These are phyloP conservation scores for Trichoderma gracile DNA, from an alignment of 2,329 filamentous ascomycete genomes.

Conservation along the genomic window DNA sequence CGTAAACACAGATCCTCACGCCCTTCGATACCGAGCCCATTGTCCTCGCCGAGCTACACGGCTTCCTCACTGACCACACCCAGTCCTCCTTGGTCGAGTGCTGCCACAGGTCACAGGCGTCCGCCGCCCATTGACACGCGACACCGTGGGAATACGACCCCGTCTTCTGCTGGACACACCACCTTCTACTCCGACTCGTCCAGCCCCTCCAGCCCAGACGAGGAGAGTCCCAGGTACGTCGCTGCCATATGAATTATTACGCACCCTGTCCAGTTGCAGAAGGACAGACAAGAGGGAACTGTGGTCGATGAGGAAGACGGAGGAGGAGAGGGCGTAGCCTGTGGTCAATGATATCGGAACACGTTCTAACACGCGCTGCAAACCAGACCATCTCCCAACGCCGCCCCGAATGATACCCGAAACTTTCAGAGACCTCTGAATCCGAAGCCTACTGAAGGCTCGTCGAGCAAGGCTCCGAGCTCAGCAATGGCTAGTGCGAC, in stretches of 20 bases:
- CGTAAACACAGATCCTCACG: constrained; percentile 47
- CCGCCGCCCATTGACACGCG: constrained; percentile 30
- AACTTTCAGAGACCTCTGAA: constrained; percentile 48
- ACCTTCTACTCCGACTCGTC: constrained; percentile 44
- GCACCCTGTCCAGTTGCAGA: neutral
- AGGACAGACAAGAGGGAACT: neutral
- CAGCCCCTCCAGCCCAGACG: constrained; percentile 38
- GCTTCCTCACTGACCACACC: constrained; percentile 47
- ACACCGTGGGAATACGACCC: constrained; percentile 20
- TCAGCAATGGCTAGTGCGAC: constrained; percentile 52
- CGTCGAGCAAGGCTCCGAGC: constrained; percentile 40
- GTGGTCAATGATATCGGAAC: neutral
- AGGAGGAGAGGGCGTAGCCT: neutral
- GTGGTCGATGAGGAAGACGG: neutral
- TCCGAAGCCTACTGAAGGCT: constrained; percentile 47
- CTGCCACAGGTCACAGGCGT: constrained; percentile 29
- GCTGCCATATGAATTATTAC: constrained; percentile 23
- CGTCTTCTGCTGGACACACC: constrained; percentile 32
- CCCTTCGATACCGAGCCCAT: constrained; percentile 52
- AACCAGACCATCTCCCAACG: constrained; percentile 34
- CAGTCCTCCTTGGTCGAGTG: constrained; percentile 28
- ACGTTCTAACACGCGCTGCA: constrained; percentile 17
- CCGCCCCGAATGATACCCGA: constrained; percentile 52
- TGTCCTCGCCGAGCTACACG: constrained; percentile 47
- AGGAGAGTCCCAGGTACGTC: constrained; percentile 39